Evolutionary conservation across 1,284 basidiomycete genomes (phyloP).

Genomic region (Leccinum cinnamomeum): DNA sequence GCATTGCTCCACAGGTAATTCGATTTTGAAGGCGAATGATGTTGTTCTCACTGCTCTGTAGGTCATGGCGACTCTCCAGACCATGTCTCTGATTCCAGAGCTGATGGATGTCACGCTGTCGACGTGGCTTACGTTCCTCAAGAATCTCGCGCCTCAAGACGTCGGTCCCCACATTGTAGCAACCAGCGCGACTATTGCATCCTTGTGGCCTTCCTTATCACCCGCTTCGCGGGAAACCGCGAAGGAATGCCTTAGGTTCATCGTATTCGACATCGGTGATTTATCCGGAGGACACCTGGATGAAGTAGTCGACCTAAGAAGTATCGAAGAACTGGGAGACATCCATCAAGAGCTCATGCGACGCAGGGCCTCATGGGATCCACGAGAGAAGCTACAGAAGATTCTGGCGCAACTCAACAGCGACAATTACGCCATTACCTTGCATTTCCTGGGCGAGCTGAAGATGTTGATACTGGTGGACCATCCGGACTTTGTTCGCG

Average conservation of each 20-base stretch:
- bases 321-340: constrained; percentile 64
- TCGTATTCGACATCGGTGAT: constrained; percentile 66
- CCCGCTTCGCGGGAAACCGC: constrained; percentile 55
- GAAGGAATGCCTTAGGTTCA: constrained; percentile 63
- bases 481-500: constrained; percentile 54
- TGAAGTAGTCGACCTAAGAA: constrained; percentile 78
- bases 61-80: constrained; percentile 98
- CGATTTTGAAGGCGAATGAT: constrained; percentile 6
- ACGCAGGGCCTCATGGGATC: constrained; percentile 52
- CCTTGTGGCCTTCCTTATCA: constrained; percentile 74
- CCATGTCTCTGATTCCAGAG: constrained; percentile 71
- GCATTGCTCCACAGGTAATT: constrained; percentile 81
- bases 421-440: constrained; percentile 82
- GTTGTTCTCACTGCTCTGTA: constrained; percentile 36
- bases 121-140: constrained; percentile 84
- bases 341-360: constrained; percentile 49
- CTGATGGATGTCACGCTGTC: constrained; percentile 79
- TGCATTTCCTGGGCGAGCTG: constrained; percentile 79
- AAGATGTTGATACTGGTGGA: constrained; percentile 59
- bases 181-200: constrained; percentile 84
- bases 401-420: constrained; percentile 76
- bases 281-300: constrained; percentile 52
- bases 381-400: constrained; percentile 59
- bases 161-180: constrained; percentile 85
- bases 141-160: constrained; percentile 67